Evolutionary conservation across 768 basidiomycete species (phyloP), one percentile per base, ranked within the genome.

Genomic region (Hortiboletus campestris): DNA sequence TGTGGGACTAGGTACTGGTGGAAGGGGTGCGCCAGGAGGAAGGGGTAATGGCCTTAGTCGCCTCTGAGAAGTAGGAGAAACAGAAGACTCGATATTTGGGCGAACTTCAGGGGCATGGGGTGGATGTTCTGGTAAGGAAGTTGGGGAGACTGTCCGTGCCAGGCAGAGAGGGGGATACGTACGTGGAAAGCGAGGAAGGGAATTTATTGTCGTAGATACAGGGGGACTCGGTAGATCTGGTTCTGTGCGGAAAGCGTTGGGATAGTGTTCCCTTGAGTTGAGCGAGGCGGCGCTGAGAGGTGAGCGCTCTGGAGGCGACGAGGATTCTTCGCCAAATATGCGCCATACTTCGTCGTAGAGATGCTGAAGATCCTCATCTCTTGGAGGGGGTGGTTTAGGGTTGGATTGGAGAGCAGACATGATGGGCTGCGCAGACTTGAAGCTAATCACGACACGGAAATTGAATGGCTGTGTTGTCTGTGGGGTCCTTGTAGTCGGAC

Each of bases 321-420:
- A 0, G 4, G 70, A 34, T 62, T 80, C 79, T 48, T 86, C 84
- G 31, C 77, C 71, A 62, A 88, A 90, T 29, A 81, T 82, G 43
- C 81, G 82, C 76, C 85, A 85, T 20, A 90, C 88, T 68, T 88
- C 85, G 59, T 89, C 81, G 70, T 89, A 91, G 42, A 91, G 79
- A 53, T 80, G 78, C 61, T 88, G 85, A 6, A 90, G 78, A 65
- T 89, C 88, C 63, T 84, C 83, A 58, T 89, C 88, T 38, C 81
- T 80, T 4, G 85, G 82, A 8, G 75, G 75, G 16, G 71, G 70
- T 29, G 70, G 67, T 58, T 64, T 75, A 57, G 64, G 56, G 58
- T 72, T 67, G 40, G 72, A 55, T 20, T 74, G 71, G 49, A 69
- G 65, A 22, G 72, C 56, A 28, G 76, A 73, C 76, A 78, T 77